phyloP scores from a whole-genome alignment of 345 rosid genomes.

The Brassica incana region DNA sequence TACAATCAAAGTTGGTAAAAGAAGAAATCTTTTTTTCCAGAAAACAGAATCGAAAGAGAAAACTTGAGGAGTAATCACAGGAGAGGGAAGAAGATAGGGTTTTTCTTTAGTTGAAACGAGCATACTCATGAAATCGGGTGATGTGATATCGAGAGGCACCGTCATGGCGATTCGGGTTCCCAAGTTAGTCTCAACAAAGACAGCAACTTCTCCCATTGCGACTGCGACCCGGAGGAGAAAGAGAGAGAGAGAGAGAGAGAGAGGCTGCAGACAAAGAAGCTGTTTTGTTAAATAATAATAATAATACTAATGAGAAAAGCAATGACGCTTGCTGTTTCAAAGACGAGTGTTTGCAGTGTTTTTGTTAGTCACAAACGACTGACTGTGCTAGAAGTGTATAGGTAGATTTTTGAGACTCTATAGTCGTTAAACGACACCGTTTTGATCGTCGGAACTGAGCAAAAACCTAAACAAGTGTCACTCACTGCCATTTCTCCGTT shows the following conservation, averaged over 20 bases:
- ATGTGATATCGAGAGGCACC: conserved; percentile 48
- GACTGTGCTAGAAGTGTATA: conserved; percentile 1
- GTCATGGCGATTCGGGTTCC: conserved; percentile 61
- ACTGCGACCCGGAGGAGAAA: conserved; percentile 1
- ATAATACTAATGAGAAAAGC: neutral
- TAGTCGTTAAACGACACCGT: neutral
- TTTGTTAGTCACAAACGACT: conserved; percentile 17
- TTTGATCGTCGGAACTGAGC: neutral
- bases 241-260: no score
- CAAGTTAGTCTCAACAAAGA: conserved; percentile 57
- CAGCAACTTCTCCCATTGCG: conserved; percentile 47
- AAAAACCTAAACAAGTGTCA: conserved; percentile 15
- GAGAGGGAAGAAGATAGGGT: neutral
- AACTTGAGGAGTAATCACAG: neutral
- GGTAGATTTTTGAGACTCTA: neutral
- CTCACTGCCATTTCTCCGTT: conserved; percentile 4
- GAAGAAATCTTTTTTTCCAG: neutral
- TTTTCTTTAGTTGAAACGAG: neutral
- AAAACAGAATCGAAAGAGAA: neutral
- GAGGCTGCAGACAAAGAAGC: neutral
- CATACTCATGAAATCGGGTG: conserved; percentile 56
- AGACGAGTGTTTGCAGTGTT: conserved; percentile 28
- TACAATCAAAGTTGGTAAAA: no score
- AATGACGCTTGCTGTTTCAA: conserved; percentile 13
- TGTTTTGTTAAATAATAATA: neutral